Evolutionary conservation across 345 rosid species (phyloP).

Genomic region (Passiflora organensis): DNA sequence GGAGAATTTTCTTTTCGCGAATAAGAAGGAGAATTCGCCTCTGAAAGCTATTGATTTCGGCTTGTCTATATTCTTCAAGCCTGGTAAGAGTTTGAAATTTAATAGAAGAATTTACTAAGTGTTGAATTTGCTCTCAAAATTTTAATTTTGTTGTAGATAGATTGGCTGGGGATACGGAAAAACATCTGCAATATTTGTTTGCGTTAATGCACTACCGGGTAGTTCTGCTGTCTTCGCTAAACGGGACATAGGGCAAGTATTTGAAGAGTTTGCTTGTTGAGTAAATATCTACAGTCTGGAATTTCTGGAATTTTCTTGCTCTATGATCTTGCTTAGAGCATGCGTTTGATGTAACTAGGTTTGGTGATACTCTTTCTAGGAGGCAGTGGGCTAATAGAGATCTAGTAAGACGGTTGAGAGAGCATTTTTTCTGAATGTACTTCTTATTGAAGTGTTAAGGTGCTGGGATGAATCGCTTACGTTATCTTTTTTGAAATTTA

Average conservation of each 20-base stretch:
- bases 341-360: background rate
- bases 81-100: slow-evolving; percentile 44
- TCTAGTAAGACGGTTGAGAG: background rate
- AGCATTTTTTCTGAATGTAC: background rate
- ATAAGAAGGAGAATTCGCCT: slow-evolving; percentile 98
- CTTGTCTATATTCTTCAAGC: slow-evolving; percentile 95
- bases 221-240: background rate
- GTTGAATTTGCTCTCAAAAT: no score
- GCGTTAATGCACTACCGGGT: no score
- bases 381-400: background rate
- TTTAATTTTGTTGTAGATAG: no score
- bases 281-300: background rate
- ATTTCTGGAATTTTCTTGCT: background rate
- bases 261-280: background rate
- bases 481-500: no score
- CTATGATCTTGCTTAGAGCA: background rate
- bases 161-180: no score
- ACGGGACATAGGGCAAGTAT: no score
- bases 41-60: slow-evolving; percentile 99
- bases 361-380: background rate
- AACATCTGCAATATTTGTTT: no score
- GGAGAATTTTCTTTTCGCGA: slow-evolving; percentile 93
- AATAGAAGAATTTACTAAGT: background rate
- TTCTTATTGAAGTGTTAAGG: no score
- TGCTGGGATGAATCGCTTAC: no score